Conservation (phyloP, 495 filamentous ascomycete species). For the Amorphotheca resinae region DNA sequence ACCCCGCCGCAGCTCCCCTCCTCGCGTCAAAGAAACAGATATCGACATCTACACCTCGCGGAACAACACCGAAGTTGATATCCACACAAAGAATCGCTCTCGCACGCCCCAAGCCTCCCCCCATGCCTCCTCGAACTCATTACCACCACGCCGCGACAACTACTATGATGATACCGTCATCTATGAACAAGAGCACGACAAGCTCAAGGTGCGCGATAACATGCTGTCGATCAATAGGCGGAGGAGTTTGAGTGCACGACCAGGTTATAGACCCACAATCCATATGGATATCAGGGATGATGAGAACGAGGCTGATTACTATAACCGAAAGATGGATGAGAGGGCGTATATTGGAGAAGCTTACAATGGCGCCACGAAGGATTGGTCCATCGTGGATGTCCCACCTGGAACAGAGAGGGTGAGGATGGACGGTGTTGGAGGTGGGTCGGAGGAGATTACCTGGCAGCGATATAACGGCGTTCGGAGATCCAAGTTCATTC, state of each 20-base stretch:
- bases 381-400: conserved; percentile 70
- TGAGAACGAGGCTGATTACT: conserved; percentile 51
- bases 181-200: conserved; percentile 39
- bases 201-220: conserved; percentile 27
- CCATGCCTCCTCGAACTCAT: no score
- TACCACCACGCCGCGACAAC: conserved; percentile 27
- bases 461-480: conserved; percentile 71
- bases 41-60: conserved; percentile 36
- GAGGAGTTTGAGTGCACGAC: conserved; percentile 14
- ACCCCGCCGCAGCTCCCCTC: conserved; percentile 20
- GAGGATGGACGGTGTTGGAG: conserved; percentile 59
- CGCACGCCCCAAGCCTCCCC: conserved; percentile 6
- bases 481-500: conserved; percentile 52
- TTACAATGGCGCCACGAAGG: conserved; percentile 50
- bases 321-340: conserved; percentile 45
- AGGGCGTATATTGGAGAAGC: conserved; percentile 54
- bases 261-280: conserved; percentile 4
- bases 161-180: conserved; percentile 46
- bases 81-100: conserved; percentile 14
- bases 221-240: conserved; percentile 12
- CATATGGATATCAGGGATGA: conserved; percentile 27
- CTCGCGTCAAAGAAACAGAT: conserved; percentile 35
- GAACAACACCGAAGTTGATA: conserved; percentile 37
- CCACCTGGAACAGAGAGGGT: conserved; percentile 68
- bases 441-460: conserved; percentile 52